Base-by-base conservation (phyloP, 2,329 filamentous ascomycete genomes). In the Hypoxylon sp. region DNA sequence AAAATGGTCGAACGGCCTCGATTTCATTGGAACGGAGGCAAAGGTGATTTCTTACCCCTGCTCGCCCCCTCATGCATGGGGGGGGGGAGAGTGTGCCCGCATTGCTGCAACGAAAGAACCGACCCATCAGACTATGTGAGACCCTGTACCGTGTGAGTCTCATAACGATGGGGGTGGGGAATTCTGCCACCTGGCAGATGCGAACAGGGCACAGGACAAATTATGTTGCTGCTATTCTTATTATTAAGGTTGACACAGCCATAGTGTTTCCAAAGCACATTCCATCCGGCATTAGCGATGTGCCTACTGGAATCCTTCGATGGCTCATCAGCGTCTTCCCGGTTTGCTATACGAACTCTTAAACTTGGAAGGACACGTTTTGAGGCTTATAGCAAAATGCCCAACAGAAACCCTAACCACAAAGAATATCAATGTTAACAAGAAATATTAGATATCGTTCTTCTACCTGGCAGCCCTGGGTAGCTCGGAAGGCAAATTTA, bases 1-100 rank as follows among this genome's bases (percentile, higher is more conserved):
- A 76, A 76, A 76, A 75, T 61, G 60, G 74, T 76, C 74, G 65
- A 74, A 59, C 64, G 63, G 56, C 71, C 65, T 71, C 57, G 23
- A 62, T 69, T 53, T 74, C 60, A 76, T 76, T 76, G 74, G 74
- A 65, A 69, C 65, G 61, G 59, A 69, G 50, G 62, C 67, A 65
- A 69, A 64, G 67, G 63, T 69, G 73, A 69, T 60, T 70, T 74
- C 60, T 60, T 56, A 65, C 65, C 73, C 73, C 67, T 74, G 72
- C 55, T 64, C 63, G 46, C 64, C 68, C 68, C 69, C 50, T 63
- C 70, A 60, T 60, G 67, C 60, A 63, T 63, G 56, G 56, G 36
- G 34, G 52, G 59, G 56, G 56, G 36, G 34, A 45, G 59, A 51
- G 61, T 55, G 67, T 56, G 68, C 62, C 55, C 60, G 58, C 66